phyloP scores from a whole-genome alignment of 2,329 filamentous ascomycete species.

The Fusarium sp. region DNA sequence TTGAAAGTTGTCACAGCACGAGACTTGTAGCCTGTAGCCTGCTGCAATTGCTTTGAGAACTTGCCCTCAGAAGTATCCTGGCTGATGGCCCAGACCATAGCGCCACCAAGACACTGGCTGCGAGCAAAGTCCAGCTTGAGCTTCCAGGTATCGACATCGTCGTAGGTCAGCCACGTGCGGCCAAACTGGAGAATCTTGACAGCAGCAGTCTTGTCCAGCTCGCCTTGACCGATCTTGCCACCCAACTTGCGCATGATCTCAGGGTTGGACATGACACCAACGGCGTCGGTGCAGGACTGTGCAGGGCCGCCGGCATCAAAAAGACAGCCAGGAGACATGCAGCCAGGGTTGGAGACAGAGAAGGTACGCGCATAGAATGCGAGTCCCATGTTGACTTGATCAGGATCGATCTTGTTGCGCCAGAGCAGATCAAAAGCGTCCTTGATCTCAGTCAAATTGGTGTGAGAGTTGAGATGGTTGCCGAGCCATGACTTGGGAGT shows the following conservation, averaged over 20 bases:
- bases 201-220: neutral
- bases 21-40: neutral
- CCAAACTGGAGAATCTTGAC: neutral
- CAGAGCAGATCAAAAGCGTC: constrained; percentile 7
- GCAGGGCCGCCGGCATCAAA: neutral
- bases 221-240: neutral
- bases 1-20: neutral
- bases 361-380: constrained; percentile 18
- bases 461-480: constrained; percentile 21
- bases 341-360: neutral
- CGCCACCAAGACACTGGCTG: neutral
- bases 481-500: neutral
- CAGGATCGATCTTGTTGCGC: neutral
- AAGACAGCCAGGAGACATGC: neutral
- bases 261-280: neutral
- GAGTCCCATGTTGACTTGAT: constrained; percentile 16
- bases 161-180: neutral
- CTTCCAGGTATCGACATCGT: neutral
- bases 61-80: neutral
- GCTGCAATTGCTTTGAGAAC: neutral
- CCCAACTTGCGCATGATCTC: neutral
- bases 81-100: neutral
- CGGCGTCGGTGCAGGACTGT: neutral
- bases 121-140: neutral
- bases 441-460: constrained; percentile 26